These are phyloP conservation scores for Plectranthus barbatus DNA, from an alignment of 257 asterid genomes.

Conservation along the genomic window DNA sequence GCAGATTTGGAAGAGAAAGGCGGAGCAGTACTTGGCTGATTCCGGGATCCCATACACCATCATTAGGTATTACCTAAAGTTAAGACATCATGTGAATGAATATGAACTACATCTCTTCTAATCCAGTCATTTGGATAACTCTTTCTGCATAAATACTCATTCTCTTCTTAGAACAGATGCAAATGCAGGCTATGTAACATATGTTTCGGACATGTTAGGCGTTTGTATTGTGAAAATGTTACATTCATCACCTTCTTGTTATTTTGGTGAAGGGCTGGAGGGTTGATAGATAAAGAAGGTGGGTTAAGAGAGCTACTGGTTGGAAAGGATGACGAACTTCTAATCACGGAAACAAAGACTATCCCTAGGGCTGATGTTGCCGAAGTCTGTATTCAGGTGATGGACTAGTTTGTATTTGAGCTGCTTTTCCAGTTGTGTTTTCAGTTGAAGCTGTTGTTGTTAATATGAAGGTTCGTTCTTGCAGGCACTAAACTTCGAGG, in stretches of 20 bases:
- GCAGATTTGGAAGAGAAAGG: conserved; percentile 93
- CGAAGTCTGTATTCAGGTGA: conserved; percentile 85
- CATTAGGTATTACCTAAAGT: conserved; percentile 45
- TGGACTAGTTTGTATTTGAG: not conserved
- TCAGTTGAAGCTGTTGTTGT: not conserved
- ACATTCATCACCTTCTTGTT: too few species aligned
- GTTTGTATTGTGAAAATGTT: not conserved
- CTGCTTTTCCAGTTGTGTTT: not conserved
- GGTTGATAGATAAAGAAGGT: conserved; percentile 89
- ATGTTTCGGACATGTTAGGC: not conserved
- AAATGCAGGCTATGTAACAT: not conserved
- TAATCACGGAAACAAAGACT: conserved; percentile 64
- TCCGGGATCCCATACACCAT: conserved; percentile 94
- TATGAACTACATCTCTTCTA: not conserved
- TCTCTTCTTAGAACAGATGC: not conserved
- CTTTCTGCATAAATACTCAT: not conserved
- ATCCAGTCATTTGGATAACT: not conserved
- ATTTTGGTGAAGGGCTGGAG: conserved; percentile 66
- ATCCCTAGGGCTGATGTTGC: conserved; percentile 87
- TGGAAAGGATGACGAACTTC: conserved; percentile 91
- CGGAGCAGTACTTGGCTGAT: conserved; percentile 82
- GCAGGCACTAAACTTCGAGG: conserved; percentile 82
- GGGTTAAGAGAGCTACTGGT: conserved; percentile 74
- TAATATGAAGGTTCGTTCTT: not conserved
- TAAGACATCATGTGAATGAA: not conserved